Conservation (phyloP, 2,329 filamentous ascomycete species). For the Acrodontium crateriforme region DNA sequence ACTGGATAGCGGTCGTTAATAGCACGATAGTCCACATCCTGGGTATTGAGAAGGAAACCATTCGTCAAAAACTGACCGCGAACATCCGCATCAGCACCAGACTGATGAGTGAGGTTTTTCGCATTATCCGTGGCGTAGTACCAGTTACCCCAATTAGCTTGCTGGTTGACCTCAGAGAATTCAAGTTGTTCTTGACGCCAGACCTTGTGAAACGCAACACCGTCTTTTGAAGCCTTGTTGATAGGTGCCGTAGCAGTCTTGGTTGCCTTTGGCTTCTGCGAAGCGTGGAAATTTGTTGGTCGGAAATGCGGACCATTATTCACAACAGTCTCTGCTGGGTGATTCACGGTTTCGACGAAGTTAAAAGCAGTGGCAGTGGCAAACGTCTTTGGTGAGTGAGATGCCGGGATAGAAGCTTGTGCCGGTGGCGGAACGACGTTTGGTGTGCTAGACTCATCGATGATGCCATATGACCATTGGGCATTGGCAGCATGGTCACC, state of each 20-base stretch:
- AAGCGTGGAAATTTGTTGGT: too few species aligned
- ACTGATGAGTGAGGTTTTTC: slow-evolving; percentile 31
- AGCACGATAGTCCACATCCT: slow-evolving; percentile 37
- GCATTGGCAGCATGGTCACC: slow-evolving; percentile 44
- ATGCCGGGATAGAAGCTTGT: too few species aligned
- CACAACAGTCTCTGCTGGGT: too few species aligned
- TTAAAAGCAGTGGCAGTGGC: slow-evolving; percentile 3
- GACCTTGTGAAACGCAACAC: slow-evolving; percentile 47
- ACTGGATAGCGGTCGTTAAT: slow-evolving; percentile 38
- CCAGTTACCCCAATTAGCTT: slow-evolving; percentile 40
- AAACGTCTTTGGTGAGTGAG: not conserved
- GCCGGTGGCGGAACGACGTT: too few species aligned
- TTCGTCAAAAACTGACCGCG: slow-evolving; percentile 31
- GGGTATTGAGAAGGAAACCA: slow-evolving; percentile 31
- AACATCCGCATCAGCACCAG: slow-evolving; percentile 33
- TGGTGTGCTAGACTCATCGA: too few species aligned
- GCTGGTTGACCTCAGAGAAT: slow-evolving; percentile 35
- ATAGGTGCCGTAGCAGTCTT: slow-evolving; percentile 1
- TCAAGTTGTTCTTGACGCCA: slow-evolving; percentile 33
- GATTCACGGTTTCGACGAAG: too few species aligned
- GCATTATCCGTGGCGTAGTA: slow-evolving; percentile 34
- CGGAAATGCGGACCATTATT: too few species aligned
- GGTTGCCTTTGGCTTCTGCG: too few species aligned
- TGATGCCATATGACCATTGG: slow-evolving; percentile 50
- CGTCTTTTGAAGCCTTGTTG: slow-evolving; percentile 5